Conservation (phyloP, 1,284 basidiomycete genomes). For the Singerocomus inundabilis region DNA sequence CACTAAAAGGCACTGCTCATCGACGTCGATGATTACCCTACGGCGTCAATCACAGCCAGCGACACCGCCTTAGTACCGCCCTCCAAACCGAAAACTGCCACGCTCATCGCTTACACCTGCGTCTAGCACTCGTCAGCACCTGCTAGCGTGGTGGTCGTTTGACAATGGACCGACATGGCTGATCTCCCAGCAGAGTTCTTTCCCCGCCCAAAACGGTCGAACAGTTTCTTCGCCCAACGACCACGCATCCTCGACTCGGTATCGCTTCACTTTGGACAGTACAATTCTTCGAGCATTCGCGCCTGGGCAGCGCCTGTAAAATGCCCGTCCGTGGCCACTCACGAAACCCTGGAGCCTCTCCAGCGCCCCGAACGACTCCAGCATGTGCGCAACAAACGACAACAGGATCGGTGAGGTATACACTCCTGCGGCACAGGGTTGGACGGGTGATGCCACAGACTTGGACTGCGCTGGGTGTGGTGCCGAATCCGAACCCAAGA, state of each 20-base stretch:
- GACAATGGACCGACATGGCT: slow-evolving; percentile 27
- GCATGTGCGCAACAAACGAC: slow-evolving; percentile 81
- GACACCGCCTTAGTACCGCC: slow-evolving; percentile 27
- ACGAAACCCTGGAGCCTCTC: slow-evolving; percentile 80
- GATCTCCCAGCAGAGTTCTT: slow-evolving; percentile 82
- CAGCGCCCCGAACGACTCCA: slow-evolving; percentile 85
- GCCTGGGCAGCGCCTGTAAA: slow-evolving; percentile 60
- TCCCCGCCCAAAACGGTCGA: slow-evolving; percentile 92
- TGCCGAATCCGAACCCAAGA: slow-evolving; percentile 96
- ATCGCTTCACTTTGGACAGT: slow-evolving; percentile 37
- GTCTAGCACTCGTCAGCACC: slow-evolving; percentile 8
- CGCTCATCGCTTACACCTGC: slow-evolving; percentile 1
- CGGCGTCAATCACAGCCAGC: slow-evolving; percentile 21
- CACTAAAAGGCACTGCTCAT: slow-evolving; percentile 16
- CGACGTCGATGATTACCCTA: slow-evolving; percentile 5
- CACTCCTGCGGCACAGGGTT: slow-evolving; percentile 88
- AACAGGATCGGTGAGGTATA: slow-evolving; percentile 90
- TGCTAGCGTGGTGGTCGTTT: neutral
- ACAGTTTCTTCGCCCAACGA: slow-evolving; percentile 56
- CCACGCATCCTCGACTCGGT: slow-evolving; percentile 54
- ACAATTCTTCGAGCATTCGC: slow-evolving; percentile 23
- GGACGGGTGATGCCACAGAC: slow-evolving; percentile 68
- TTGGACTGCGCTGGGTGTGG: slow-evolving; percentile 88
- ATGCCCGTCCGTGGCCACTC: slow-evolving; percentile 72
- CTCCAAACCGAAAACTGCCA: neutral